Evolutionary conservation across 2,329 filamentous ascomycete genomes (phyloP), one percentile per base, ranked within the genome.

Genomic region (Exophiala spinifera): DNA sequence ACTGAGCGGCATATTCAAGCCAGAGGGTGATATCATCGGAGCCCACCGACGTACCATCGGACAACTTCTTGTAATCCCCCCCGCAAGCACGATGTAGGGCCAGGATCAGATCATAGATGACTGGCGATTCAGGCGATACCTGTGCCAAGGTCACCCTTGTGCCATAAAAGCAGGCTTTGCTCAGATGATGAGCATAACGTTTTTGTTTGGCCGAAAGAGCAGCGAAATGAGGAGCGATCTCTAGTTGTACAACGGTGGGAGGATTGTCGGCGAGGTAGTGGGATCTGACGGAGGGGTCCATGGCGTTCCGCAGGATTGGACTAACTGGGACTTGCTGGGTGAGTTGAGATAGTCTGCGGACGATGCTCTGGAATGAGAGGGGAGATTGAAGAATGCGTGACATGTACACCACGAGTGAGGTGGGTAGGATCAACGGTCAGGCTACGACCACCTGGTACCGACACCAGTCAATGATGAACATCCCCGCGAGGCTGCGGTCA

Each of bases 151-250:
- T 86, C 59, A 92, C 85, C 63, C 89, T 82, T 58, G 83, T 88
- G 53, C 89, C 89, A 42, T 86, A 79, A 67, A 91, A 89, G 5
- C 88, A 83, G 56, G 88, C 88, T 69, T 87, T 91, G 63, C 48
- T 55, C 69, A 95, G 89, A 68, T 86, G 91, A 74, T 96, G 91
- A 61, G 91, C 88, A 78, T 96, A 96, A 68, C 88, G 85, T 76
- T 92, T 91, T 76, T 95, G 84, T 69, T 87, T 71, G 53, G 76
- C 69, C 34, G 71, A 72, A 42, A 78, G 66, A 5, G 72, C 83
- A 51, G 92, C 87, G 66, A 97, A 99, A 74, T 97, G 92, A 69
- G 90, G 88, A 74, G 90, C 90, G 70, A 97, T 94, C 70, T 90
- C 86, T 46, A 99, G 82, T 45, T 86, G 84, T 55, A 96, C 92